Conservation (phyloP, 2,329 filamentous ascomycete species). For the Alternaria hordeiaustralica region DNA sequence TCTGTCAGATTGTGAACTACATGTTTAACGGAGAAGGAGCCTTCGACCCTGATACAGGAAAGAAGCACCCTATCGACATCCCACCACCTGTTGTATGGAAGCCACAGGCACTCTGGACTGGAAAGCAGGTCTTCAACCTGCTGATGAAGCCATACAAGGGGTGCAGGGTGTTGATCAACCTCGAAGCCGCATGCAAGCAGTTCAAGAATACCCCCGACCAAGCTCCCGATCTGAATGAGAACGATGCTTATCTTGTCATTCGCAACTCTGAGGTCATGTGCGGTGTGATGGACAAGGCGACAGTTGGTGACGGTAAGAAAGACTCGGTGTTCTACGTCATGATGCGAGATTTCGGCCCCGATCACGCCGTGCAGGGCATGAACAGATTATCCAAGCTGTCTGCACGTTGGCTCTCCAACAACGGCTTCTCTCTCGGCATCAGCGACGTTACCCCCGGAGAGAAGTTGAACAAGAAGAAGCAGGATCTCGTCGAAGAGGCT, state of each 20-base stretch:
- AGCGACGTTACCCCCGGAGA: constrained; percentile 89
- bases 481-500: constrained; percentile 75
- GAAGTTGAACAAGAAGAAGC: constrained; percentile 73
- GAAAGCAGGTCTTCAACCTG: constrained; percentile 94
- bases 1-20: constrained; percentile 88
- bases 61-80: constrained; percentile 73
- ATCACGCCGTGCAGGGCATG: constrained; percentile 89
- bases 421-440: constrained; percentile 95
- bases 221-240: constrained; percentile 76
- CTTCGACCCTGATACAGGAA: constrained; percentile 54
- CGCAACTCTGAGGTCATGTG: constrained; percentile 98
- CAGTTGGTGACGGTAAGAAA: constrained; percentile 96
- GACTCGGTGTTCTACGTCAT: constrained; percentile 98
- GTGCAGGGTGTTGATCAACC: constrained; percentile 84
- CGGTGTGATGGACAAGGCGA: constrained; percentile 96
- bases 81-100: constrained; percentile 87
- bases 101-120: constrained; percentile 89
- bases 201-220: constrained; percentile 70
- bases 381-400: constrained; percentile 91
- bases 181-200: constrained; percentile 90
- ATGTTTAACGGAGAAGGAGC: constrained; percentile 80
- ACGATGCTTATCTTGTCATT: constrained; percentile 87
- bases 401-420: constrained; percentile 84
- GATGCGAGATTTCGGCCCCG: constrained; percentile 89
- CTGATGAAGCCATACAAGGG: constrained; percentile 86